Percentiles rank a stretch among this genome's conserved stretches.
phyloP scores from a whole-genome alignment of 169 alveolate genomes.

The Cryptosporidium parvum region DNA sequence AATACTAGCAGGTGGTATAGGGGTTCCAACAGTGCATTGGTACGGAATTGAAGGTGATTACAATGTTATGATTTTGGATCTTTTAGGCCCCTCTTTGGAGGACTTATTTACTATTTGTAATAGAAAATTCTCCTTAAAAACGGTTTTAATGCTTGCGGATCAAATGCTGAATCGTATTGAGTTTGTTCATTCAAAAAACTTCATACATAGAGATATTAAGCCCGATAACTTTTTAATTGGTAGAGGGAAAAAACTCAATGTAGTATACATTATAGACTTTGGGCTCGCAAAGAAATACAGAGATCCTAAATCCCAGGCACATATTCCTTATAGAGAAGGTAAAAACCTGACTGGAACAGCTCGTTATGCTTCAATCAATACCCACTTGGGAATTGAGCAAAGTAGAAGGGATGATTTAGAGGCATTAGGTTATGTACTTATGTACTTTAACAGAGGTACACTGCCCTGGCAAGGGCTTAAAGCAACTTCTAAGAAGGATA shows the following conservation, averaged over 20 bases:
- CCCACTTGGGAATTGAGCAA: slow-evolving; percentile 99
- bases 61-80: slow-evolving; percentile 96
- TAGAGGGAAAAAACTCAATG: slow-evolving; percentile 89
- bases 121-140: slow-evolving; percentile 94
- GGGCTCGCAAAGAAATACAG: slow-evolving; percentile 97
- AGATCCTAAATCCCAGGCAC: slow-evolving; percentile 95
- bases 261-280: slow-evolving; percentile 93
- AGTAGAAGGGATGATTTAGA: slow-evolving; percentile 98
- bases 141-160: slow-evolving; percentile 95
- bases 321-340: slow-evolving; percentile 97
- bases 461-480: slow-evolving; percentile 99
- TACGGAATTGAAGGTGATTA: slow-evolving; percentile 98
- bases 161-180: slow-evolving; percentile 95
- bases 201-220: slow-evolving; percentile 97
- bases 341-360: slow-evolving; percentile 97
- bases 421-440: slow-evolving; percentile 96
- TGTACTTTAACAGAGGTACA: slow-evolving; percentile 97
- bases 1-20: slow-evolving; percentile 94
- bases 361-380: slow-evolving; percentile 96
- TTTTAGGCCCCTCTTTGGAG: slow-evolving; percentile 97
- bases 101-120: slow-evolving; percentile 95
- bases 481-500: slow-evolving; percentile 95
- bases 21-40: slow-evolving; percentile 97
- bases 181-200: slow-evolving; percentile 94
- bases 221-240: slow-evolving; percentile 97